phyloP scores from a whole-genome alignment of 495 filamentous ascomycete genomes.

The Xylaria flabelliformis region DNA sequence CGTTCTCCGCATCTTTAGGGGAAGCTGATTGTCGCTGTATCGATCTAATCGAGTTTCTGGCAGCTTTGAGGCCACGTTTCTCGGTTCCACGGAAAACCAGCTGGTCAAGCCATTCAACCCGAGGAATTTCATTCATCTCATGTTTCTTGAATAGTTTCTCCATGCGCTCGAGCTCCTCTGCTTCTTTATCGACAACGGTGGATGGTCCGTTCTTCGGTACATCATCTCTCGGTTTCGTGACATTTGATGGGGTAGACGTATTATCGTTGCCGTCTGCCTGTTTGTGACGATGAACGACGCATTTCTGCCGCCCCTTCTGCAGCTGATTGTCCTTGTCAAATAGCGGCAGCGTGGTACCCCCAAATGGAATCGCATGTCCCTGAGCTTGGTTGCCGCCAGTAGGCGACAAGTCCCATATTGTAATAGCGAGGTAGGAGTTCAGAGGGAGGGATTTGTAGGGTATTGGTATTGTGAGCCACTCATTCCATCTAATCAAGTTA shows the following conservation, averaged over 20 bases:
- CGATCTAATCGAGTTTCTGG: slow-evolving; percentile 45
- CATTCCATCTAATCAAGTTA: slow-evolving; percentile 73
- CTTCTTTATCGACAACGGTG: slow-evolving; percentile 60
- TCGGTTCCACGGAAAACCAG: slow-evolving; percentile 88
- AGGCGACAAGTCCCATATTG: slow-evolving; percentile 92
- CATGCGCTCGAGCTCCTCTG: slow-evolving; percentile 79
- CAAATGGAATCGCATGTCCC: slow-evolving; percentile 86
- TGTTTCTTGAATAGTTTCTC: slow-evolving; percentile 95
- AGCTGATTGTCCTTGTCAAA: slow-evolving; percentile 91
- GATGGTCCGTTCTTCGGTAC: slow-evolving; percentile 29
- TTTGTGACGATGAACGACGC: slow-evolving; percentile 79
- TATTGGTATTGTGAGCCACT: slow-evolving; percentile 91
- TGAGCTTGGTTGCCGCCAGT: slow-evolving; percentile 66
- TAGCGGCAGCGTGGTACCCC: slow-evolving; percentile 86
- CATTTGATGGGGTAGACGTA: slow-evolving; percentile 76
- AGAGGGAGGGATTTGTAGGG: slow-evolving; percentile 78
- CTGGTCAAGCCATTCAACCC: slow-evolving; percentile 93
- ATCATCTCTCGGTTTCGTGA: slow-evolving; percentile 56
- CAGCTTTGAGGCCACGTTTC: slow-evolving; percentile 68
- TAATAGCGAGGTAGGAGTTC: slow-evolving; percentile 86
- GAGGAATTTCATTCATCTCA: slow-evolving; percentile 93
- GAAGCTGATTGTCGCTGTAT: slow-evolving; percentile 43
- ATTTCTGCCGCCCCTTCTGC: slow-evolving; percentile 91
- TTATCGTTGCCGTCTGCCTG: slow-evolving; percentile 86
- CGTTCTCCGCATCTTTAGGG: slow-evolving; percentile 41